phyloP scores from a whole-genome alignment of 2,329 filamentous ascomycete species.

The Diaporthe vexans region DNA sequence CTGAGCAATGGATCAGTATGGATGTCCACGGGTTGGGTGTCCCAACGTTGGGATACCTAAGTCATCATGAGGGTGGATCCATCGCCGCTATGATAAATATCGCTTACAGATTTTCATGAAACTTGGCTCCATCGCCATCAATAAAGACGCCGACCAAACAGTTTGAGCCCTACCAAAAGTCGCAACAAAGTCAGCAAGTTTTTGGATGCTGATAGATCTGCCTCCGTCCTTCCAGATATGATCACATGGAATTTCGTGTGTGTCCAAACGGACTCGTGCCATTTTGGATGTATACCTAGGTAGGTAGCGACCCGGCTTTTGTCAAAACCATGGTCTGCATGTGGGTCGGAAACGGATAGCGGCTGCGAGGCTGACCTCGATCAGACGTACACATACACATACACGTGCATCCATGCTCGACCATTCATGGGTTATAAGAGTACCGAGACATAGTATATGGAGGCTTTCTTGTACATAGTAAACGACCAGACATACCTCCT shows the following conservation, averaged over 20 bases:
- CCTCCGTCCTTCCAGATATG: background rate
- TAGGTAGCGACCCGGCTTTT: no score
- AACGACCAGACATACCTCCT: background rate
- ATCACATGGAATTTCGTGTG: background rate
- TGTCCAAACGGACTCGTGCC: background rate
- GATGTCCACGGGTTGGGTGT: no score
- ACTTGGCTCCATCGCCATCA: slow-evolving; percentile 6
- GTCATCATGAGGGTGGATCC: no score
- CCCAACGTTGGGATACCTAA: no score
- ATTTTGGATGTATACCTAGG: no score
- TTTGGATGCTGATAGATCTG: background rate
- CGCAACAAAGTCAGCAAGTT: background rate
- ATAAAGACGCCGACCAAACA: background rate
- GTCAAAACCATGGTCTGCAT: no score
- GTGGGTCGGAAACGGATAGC: background rate
- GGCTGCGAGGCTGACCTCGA: no score
- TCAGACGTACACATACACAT: background rate
- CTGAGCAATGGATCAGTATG: background rate
- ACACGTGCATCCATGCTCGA: background rate
- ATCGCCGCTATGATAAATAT: no score
- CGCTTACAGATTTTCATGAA: background rate
- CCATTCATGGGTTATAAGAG: background rate
- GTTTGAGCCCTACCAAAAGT: background rate
- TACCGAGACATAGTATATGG: background rate
- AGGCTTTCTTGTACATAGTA: background rate